These are phyloP conservation scores for Wickerhamomyces sydowiorum DNA, from an alignment of 805 yeast species.

Conservation along the genomic window DNA sequence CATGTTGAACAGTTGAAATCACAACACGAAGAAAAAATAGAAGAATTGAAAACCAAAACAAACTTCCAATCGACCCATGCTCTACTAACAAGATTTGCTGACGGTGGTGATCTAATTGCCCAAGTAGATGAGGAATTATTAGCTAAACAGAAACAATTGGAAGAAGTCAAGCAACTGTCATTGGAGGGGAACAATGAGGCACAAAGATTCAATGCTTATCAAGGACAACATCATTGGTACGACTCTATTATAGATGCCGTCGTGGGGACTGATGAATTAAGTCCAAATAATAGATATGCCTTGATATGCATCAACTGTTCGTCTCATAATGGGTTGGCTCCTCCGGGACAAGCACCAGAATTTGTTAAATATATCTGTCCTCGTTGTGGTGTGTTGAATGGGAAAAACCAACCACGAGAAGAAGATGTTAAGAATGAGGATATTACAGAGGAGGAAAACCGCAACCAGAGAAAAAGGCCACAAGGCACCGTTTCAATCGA, in stretches of 20 bases:
- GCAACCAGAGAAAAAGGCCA: not conserved
- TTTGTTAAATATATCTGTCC: conserved; percentile 59
- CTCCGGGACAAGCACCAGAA: conserved; percentile 53
- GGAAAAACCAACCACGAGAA: conserved; percentile 7
- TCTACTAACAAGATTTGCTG: conserved; percentile 57
- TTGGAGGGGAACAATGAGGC: conserved; percentile 16
- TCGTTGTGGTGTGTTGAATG: conserved; percentile 44
- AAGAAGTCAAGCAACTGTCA: conserved; percentile 29
- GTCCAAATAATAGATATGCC: conserved; percentile 59
- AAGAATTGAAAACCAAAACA: conserved; percentile 64
- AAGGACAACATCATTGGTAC: conserved; percentile 27
- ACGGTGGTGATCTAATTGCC: conserved; percentile 44
- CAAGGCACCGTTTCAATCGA: too few relatives aligned
- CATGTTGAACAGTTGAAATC: conserved; percentile 30
- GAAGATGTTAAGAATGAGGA: not conserved
- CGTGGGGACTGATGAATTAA: conserved; percentile 60
- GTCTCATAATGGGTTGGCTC: conserved; percentile 77
- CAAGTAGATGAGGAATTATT: conserved; percentile 37
- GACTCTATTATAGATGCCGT: conserved; percentile 36
- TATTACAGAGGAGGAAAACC: not conserved
- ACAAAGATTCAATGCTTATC: not conserved
- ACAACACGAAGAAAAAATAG: conserved; percentile 49
- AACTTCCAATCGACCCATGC: conserved; percentile 72
- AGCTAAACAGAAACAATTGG: conserved; percentile 32
- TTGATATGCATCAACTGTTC: conserved; percentile 63